Evolutionary conservation across 164 flowering plant species (phyloP).

Genomic region (Stephania yunnanensis): DNA sequence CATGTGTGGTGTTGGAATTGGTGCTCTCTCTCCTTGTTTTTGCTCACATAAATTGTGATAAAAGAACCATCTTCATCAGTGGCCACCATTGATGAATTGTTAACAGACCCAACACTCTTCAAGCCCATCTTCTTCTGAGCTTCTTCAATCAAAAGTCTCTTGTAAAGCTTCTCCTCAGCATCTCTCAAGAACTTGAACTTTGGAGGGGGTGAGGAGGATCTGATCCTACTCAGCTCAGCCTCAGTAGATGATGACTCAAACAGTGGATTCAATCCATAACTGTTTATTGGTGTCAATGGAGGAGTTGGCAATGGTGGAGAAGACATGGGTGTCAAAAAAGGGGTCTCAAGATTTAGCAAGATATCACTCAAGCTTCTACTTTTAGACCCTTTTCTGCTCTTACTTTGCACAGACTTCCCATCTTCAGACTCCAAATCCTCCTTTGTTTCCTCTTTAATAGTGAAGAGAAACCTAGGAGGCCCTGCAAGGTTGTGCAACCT

Average conservation of each 20-base stretch:
- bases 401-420: slow-evolving; percentile 37
- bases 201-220: slow-evolving; percentile 88
- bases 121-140: slow-evolving; percentile 32
- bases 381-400: slow-evolving; percentile 43
- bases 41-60: slow-evolving; percentile 31
- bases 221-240: slow-evolving; percentile 36
- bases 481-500: slow-evolving; percentile 62
- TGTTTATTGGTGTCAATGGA: slow-evolving; percentile 46
- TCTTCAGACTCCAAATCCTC: slow-evolving; percentile 84
- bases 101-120: slow-evolving; percentile 16
- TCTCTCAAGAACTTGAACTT: slow-evolving; percentile 82
- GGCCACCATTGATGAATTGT: background rate
- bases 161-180: slow-evolving; percentile 77
- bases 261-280: slow-evolving; percentile 50
- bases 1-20: slow-evolving; percentile 28
- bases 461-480: slow-evolving; percentile 73
- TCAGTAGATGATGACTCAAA: slow-evolving; percentile 60
- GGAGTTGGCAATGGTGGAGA: slow-evolving; percentile 80
- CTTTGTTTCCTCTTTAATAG: slow-evolving; percentile 74
- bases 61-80: slow-evolving; percentile 44
- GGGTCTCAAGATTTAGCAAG: slow-evolving; percentile 51
- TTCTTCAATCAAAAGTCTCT: slow-evolving; percentile 38
- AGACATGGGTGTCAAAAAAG: slow-evolving; percentile 63
- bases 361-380: slow-evolving; percentile 58
- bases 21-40: slow-evolving; percentile 30